Evolutionary conservation across 2,329 filamentous ascomycete genomes (phyloP).

Genomic region (Penicillium digitatum): DNA sequence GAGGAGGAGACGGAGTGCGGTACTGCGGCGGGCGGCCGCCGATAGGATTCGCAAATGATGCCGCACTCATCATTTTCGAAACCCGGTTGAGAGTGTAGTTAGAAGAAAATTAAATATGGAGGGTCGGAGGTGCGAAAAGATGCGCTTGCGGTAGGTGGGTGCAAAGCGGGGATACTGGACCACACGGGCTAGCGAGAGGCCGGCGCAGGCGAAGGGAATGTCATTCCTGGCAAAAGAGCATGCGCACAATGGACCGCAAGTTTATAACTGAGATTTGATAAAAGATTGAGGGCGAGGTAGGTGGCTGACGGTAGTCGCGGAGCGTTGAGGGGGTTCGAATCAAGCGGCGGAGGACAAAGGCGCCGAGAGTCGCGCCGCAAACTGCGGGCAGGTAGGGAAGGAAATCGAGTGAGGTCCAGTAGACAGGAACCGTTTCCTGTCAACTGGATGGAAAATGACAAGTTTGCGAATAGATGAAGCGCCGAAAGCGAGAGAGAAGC

Average conservation of each 20-base stretch:
- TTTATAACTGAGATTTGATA: slow-evolving; percentile 19
- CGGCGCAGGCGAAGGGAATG: slow-evolving; percentile 35
- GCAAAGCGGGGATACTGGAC: slow-evolving; percentile 43
- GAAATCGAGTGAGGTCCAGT: slow-evolving; percentile 18
- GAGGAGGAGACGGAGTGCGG: slow-evolving; percentile 47
- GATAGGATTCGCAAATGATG: slow-evolving; percentile 37
- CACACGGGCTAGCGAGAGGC: slow-evolving; percentile 41
- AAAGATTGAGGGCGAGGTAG: slow-evolving; percentile 17
- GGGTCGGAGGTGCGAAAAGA: slow-evolving; percentile 23
- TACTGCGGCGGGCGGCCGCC: slow-evolving; percentile 42
- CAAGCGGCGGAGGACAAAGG: slow-evolving; percentile 27
- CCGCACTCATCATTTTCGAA: slow-evolving; percentile 38
- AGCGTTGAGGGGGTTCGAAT: slow-evolving; percentile 26
- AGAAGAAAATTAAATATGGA: slow-evolving; percentile 12
- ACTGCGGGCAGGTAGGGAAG: slow-evolving; percentile 19
- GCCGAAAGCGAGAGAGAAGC: slow-evolving; percentile 13
- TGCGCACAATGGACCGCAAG: slow-evolving; percentile 26
- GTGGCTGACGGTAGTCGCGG: slow-evolving; percentile 22
- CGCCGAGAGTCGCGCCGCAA: slow-evolving; percentile 27
- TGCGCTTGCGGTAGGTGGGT: slow-evolving; percentile 36
- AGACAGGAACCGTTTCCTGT: slow-evolving; percentile 19
- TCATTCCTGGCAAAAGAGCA: slow-evolving; percentile 39
- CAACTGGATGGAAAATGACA: slow-evolving; percentile 15
- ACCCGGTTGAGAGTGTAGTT: slow-evolving; percentile 5
- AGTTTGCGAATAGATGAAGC: slow-evolving; percentile 17